phyloP scores from a whole-genome alignment of 164 flowering plant genomes.

The Umbilicus rupestris region DNA sequence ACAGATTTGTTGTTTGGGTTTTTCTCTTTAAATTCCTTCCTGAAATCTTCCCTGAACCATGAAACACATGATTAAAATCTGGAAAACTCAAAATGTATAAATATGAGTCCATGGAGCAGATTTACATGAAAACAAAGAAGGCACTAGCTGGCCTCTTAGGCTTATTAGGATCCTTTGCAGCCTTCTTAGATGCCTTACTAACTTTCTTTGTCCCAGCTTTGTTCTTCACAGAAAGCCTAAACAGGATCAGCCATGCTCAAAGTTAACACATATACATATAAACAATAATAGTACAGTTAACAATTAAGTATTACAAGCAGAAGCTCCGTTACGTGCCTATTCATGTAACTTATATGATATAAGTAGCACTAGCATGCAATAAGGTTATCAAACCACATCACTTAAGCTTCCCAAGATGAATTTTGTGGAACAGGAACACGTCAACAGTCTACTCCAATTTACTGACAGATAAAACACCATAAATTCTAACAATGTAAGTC shows the following conservation, averaged over 20 bases:
- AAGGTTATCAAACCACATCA: too few species aligned
- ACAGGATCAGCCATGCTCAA: not conserved
- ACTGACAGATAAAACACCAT: too few species aligned
- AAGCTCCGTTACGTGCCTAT: too few species aligned
- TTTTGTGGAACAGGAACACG: too few species aligned
- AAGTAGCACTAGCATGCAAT: too few species aligned
- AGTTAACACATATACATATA: too few species aligned
- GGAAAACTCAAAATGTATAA: not conserved
- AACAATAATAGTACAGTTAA: too few species aligned
- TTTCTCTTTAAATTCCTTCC: conserved; percentile 25
- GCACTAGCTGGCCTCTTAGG: conserved; percentile 30
- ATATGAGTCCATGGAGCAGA: not conserved
- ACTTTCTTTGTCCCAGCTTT: conserved; percentile 12
- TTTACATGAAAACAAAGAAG: conserved; percentile 28
- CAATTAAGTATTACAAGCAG: too few species aligned
- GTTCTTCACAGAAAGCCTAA: conserved; percentile 12
- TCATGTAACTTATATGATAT: too few species aligned
- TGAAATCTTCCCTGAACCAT: conserved; percentile 25
- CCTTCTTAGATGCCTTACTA: conserved; percentile 11
- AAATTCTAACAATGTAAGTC: too few species aligned
- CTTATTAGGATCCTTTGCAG: conserved; percentile 18
- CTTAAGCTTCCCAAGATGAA: too few species aligned
- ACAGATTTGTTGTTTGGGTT: conserved; percentile 25
- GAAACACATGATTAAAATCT: not conserved
- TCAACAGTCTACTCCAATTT: too few species aligned